Conservation (phyloP, 768 basidiomycete genomes). For the Sistotremastrum niveocremeum region DNA sequence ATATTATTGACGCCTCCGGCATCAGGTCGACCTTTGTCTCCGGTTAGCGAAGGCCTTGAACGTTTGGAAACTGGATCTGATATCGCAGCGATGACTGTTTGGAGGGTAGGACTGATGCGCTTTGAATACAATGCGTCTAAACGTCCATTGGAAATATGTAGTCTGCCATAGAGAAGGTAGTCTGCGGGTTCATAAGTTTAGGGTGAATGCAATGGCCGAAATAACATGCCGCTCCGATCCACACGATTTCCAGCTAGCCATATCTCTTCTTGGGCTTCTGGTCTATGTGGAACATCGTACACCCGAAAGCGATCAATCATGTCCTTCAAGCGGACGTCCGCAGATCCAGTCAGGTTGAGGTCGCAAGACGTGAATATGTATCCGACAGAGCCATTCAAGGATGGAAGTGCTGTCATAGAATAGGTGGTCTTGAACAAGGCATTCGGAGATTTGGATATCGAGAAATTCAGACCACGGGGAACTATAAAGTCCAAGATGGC, state of each 20-base stretch:
- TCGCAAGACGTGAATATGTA: conserved; percentile 89
- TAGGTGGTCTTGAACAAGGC: conserved; percentile 81
- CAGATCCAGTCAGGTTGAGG: conserved; percentile 55
- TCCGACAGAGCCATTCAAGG: conserved; percentile 81
- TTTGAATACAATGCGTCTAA: conserved; percentile 85
- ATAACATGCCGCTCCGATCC: conserved; percentile 52
- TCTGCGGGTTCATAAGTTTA: conserved; percentile 33
- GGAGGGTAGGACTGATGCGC: conserved; percentile 63
- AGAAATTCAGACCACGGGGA: conserved; percentile 67
- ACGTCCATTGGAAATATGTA: conserved; percentile 79
- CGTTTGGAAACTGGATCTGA: conserved; percentile 43
- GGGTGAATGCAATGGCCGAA: conserved; percentile 9
- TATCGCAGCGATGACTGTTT: conserved; percentile 75
- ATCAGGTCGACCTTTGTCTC: conserved; percentile 31
- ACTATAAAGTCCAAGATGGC: conserved; percentile 88
- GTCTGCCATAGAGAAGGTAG: conserved; percentile 84
- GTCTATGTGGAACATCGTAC: conserved; percentile 66
- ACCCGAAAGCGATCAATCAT: conserved; percentile 83
- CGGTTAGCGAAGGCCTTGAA: conserved; percentile 26
- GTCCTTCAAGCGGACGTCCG: conserved; percentile 69
- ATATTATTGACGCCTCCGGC: conserved; percentile 44
- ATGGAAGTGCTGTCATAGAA: conserved; percentile 86
- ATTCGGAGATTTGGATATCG: conserved; percentile 81
- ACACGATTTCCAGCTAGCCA: conserved; percentile 73
- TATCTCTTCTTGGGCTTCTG: conserved; percentile 65